Evolutionary conservation across 495 filamentous ascomycete species (phyloP), one percentile per base, ranked within the genome.

Genomic region (Podospora bellae-mahoneyi): DNA sequence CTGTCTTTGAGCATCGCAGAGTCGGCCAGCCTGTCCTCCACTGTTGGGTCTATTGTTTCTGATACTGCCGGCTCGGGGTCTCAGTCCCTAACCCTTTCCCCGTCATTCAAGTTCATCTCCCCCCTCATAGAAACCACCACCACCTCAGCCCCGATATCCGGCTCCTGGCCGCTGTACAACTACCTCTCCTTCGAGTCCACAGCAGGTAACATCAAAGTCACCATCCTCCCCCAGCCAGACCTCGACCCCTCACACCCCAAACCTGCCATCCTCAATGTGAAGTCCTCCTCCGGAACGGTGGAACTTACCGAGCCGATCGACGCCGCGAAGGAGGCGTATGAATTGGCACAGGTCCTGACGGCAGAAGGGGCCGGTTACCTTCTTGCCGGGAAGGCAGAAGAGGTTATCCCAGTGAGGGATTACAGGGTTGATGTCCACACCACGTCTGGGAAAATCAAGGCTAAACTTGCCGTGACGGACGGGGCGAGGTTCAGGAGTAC

Each of bases 101-200:
- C 60, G 27, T 65, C 75, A 0, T 82, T 73, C 65, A 10, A 53
- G 10, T 74, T 84, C 34, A 60, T 73, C 67, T 79, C 80, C 0
- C 74, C 77, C 34, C 60, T 73, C 59, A 74, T 79, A 65, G 72
- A 77, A 18, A 73, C 76, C 1, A 60, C 66, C 4, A 80, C 81
- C 13, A 79, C 76, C 3, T 72, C 80, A 0, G 80, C 75, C 0
- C 20, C 62, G 7, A 81, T 84, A 69, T 30, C 48, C 13, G 82
- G 82, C 26, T 69, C 72, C 57, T 84, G 81, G 80, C 80, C 81
- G 0, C 66, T 84, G 0, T 78, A 77, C 67, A 78, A 83, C 66
- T 74, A 77, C 53, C 71, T 84, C 0, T 65, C 67, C 0, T 69
- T 84, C 3, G 69, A 76, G 13, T 76, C 76, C 53, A 77, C 72